These are phyloP conservation scores for Liriodendron chinense DNA, from an alignment of 164 flowering plant genomes.

Conservation along the genomic window DNA sequence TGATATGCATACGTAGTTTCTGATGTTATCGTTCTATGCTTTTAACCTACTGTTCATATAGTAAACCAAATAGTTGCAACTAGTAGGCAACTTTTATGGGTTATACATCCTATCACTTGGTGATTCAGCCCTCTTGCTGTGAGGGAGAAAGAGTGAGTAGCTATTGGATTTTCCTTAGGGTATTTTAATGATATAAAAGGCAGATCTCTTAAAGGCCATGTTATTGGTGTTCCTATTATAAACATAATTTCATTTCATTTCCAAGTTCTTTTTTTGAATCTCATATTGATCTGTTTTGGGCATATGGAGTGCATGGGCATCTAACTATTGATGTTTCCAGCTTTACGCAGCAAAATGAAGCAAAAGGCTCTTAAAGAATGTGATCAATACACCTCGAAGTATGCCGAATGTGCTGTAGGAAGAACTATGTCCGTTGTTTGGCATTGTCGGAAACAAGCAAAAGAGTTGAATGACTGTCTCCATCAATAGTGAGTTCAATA, in stretches of 20 bases:
- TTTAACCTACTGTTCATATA: neutral
- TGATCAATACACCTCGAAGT: slow-evolving; percentile 52
- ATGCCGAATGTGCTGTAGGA: slow-evolving; percentile 82
- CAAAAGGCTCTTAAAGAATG: slow-evolving; percentile 87
- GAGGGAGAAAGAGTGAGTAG: neutral
- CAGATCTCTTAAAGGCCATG: neutral
- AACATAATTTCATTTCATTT: neutral
- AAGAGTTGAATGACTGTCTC: slow-evolving; percentile 74
- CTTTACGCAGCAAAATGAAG: slow-evolving; percentile 96
- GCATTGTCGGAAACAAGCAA: slow-evolving; percentile 80
- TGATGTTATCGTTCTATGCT: neutral
- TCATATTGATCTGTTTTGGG: neutral
- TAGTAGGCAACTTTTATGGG: too few relatives aligned
- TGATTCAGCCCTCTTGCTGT: neutral
- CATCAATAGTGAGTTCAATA: slow-evolving; percentile 73
- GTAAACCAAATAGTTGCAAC: too few relatives aligned
- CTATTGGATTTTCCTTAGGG: neutral
- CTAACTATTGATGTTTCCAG: slow-evolving; percentile 34
- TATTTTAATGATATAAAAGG: neutral
- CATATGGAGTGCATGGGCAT: neutral
- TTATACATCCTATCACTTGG: too few relatives aligned
- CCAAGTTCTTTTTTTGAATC: too few relatives aligned
- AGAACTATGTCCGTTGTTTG: slow-evolving; percentile 77
- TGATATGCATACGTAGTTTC: neutral
- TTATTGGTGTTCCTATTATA: neutral